Conservation (phyloP, 2,329 filamentous ascomycete species). For the Lachnellula cervina region DNA sequence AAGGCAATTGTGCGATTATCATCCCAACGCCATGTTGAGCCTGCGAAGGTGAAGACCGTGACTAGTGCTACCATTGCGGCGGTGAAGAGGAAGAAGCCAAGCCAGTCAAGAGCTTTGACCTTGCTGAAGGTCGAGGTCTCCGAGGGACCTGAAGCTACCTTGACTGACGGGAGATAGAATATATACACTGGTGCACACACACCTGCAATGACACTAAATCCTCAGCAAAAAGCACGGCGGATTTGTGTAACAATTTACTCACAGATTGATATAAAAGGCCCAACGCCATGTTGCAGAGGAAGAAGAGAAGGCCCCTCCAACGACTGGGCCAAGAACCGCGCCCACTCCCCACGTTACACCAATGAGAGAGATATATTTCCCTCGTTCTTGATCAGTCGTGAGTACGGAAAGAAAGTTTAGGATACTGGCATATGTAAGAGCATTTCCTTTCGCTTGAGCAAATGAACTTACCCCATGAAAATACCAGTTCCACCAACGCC, state of each 20-base stretch:
- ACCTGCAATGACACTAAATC: conserved; percentile 34
- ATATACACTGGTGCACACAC: conserved; percentile 17
- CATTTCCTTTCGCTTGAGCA: background rate
- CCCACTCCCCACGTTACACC: conserved; percentile 19
- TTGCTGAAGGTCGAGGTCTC: conserved; percentile 3
- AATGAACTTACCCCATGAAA: conserved; percentile 33
- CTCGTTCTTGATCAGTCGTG: conserved; percentile 8
- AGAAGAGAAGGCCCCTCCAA: conserved; percentile 31
- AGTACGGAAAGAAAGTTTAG: conserved; percentile 16
- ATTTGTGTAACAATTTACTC: background rate
- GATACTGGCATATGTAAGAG: background rate
- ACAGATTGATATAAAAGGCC: conserved; percentile 18
- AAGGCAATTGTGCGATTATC: conserved; percentile 14
- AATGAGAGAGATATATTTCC: conserved; percentile 14
- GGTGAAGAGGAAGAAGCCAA: conserved; percentile 32
- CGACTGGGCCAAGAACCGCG: conserved; percentile 18
- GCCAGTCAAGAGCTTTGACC: conserved; percentile 28
- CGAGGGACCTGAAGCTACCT: conserved; percentile 1
- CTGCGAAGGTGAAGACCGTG: conserved; percentile 27
- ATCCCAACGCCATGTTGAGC: conserved; percentile 24
- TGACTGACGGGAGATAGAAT: conserved; percentile 14
- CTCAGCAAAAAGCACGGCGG: conserved; percentile 10
- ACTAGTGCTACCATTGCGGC: conserved; percentile 22
- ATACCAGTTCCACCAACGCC: conserved; percentile 40
- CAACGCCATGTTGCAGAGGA: conserved; percentile 30